Evolutionary conservation across 306 rosid genomes (phyloP).

Genomic region (Arachis hypogaea): DNA sequence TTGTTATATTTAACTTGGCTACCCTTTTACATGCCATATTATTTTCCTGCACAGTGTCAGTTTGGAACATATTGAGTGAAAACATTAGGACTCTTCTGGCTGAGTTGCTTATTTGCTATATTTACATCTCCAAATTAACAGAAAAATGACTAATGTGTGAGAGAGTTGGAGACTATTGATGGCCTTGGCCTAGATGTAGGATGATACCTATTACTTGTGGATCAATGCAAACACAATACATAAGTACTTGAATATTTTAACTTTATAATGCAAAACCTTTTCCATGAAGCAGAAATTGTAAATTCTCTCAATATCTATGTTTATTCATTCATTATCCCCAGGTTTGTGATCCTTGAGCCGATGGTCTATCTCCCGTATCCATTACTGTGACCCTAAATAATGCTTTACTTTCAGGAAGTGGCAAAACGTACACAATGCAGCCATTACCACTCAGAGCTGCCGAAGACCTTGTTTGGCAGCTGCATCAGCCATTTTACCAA

Average conservation of each 20-base stretch:
- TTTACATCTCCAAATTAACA: constrained; percentile 16
- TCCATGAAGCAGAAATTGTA: constrained; percentile 4
- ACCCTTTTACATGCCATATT: constrained; percentile 23
- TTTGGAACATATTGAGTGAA: constrained; percentile 1
- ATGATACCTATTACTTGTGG: constrained; percentile 17
- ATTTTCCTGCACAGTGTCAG: constrained; percentile 3
- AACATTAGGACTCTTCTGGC: neutral
- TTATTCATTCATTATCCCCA: constrained; percentile 17
- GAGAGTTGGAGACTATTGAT: constrained; percentile 32
- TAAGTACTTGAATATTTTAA: constrained; percentile 19
- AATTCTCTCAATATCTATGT: neutral
- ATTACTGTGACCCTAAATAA: constrained; percentile 33
- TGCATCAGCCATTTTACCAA: constrained; percentile 87
- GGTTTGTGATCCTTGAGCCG: constrained; percentile 13
- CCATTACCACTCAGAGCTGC: constrained; percentile 97
- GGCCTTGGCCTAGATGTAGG: constrained; percentile 13
- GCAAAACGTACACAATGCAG: constrained; percentile 98
- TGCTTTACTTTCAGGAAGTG: constrained; percentile 77
- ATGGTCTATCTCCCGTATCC: neutral
- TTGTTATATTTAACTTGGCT: neutral
- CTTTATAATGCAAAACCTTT: constrained; percentile 8
- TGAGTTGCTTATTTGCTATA: constrained; percentile 25
- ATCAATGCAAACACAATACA: neutral
- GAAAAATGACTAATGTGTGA: neutral
- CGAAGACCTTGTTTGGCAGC: constrained; percentile 80